Percentiles rank a stretch among this genome's conserved stretches.
Conservation (phyloP, 768 basidiomycete genomes). For the Neoboletus magnificus region DNA sequence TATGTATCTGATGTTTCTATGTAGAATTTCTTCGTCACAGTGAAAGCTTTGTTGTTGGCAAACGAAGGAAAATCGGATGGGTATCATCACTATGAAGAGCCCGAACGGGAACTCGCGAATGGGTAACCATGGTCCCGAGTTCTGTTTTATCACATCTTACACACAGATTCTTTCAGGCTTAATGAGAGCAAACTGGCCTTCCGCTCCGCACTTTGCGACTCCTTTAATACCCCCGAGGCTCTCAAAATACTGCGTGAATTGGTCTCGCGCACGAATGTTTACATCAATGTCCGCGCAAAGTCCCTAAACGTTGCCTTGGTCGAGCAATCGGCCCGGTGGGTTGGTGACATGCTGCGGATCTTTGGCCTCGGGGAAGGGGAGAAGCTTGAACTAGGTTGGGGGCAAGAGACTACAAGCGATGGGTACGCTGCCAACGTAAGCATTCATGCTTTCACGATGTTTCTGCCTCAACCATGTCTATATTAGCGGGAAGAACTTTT, state of each 20-base stretch:
- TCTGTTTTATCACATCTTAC: conserved; percentile 10
- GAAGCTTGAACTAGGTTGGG: conserved; percentile 80
- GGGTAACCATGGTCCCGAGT: conserved; percentile 42
- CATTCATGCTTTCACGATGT: conserved; percentile 17
- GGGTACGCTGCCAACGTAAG: conserved; percentile 42
- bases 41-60: conserved; percentile 70
- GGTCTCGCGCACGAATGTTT: conserved; percentile 82
- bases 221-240: conserved; percentile 92
- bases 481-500: conserved; percentile 76
- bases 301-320: conserved; percentile 61
- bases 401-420: conserved; percentile 50
- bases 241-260: conserved; percentile 74
- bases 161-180: conserved; percentile 46
- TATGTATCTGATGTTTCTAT: conserved; percentile 1
- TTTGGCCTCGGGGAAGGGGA: conserved; percentile 78
- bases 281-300: conserved; percentile 67
- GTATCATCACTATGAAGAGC: conserved; percentile 58
- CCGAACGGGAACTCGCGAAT: conserved; percentile 65
- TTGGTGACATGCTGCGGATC: conserved; percentile 69
- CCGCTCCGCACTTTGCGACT: conserved; percentile 87
- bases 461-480: not conserved
- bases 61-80: conserved; percentile 53
- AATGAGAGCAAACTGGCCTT: conserved; percentile 73
- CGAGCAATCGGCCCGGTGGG: conserved; percentile 63
- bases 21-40: conserved; percentile 91